Evolutionary conservation across 768 basidiomycete genomes (phyloP).

Genomic region (Lactifluus echinatus): DNA sequence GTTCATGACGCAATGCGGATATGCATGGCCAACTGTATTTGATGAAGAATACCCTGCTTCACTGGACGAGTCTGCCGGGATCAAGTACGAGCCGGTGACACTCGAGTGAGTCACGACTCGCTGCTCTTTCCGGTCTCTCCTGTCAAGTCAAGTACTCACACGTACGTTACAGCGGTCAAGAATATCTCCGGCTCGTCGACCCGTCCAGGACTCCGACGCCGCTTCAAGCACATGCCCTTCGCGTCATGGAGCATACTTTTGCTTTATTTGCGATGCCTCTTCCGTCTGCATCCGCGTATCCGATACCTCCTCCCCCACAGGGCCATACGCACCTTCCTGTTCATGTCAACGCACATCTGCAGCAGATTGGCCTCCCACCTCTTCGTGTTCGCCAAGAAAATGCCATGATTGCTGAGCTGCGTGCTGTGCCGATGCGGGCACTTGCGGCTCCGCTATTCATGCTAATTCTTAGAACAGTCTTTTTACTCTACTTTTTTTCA

Average conservation of each 20-base stretch:
- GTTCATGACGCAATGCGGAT: conserved; percentile 30
- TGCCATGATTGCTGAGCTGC: conserved; percentile 17
- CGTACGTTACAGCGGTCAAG: conserved; percentile 10
- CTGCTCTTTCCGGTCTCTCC: background rate
- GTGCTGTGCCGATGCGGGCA: conserved; percentile 19
- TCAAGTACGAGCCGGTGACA: conserved; percentile 17
- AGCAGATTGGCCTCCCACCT: conserved; percentile 19
- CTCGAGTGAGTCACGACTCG: conserved; percentile 13
- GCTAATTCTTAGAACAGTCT: conserved; percentile 17
- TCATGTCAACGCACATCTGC: conserved; percentile 15
- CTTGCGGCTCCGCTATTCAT: conserved; percentile 18
- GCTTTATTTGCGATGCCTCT: conserved; percentile 13
- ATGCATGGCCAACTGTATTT: conserved; percentile 36
- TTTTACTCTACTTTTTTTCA: conserved; percentile 20
- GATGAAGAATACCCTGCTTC: conserved; percentile 27
- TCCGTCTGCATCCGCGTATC: background rate
- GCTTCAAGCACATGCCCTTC: conserved; percentile 17
- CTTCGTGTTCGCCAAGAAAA: conserved; percentile 16
- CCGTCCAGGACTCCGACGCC: conserved; percentile 16
- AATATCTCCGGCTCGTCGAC: conserved; percentile 17
- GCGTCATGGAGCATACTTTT: conserved; percentile 17
- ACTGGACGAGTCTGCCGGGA: conserved; percentile 10
- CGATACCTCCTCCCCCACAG: background rate
- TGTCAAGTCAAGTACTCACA: background rate
- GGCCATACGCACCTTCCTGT: conserved; percentile 9